These are phyloP conservation scores for Oropetium thomaeum DNA, from an alignment of 176 grass and related monocot genomes.

Conservation along the genomic window DNA sequence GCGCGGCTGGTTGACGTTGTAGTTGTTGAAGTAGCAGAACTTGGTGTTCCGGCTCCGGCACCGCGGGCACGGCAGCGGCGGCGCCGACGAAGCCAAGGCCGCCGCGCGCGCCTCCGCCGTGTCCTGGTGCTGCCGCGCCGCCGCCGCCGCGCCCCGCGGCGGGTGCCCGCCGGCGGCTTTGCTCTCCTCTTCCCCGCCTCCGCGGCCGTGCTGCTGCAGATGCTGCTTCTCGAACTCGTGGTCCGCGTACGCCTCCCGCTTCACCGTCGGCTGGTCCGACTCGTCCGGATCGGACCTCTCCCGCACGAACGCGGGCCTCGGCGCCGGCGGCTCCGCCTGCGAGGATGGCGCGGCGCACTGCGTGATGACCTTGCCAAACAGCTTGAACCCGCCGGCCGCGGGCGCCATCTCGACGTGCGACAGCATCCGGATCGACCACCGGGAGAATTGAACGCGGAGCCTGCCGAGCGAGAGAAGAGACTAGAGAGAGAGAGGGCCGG, in stretches of 20 bases:
- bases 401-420: constrained; percentile 49
- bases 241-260: constrained; percentile 30
- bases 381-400: constrained; percentile 48
- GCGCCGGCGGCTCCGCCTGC: not conserved
- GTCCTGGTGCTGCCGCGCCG: not conserved
- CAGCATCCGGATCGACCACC: constrained; percentile 32
- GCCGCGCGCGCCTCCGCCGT: constrained; percentile 42
- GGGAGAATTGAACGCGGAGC: no score
- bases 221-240: not conserved
- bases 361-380: constrained; percentile 67
- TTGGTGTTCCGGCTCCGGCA: constrained; percentile 70
- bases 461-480: not conserved
- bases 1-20: constrained; percentile 73
- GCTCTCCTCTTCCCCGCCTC: not conserved
- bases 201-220: not conserved
- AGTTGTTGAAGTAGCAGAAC: constrained; percentile 89
- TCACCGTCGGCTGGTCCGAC: constrained; percentile 16
- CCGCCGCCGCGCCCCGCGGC: not conserved
- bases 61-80: constrained; percentile 57
- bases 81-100: constrained; percentile 44
- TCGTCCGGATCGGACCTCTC: constrained; percentile 20
- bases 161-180: not conserved
- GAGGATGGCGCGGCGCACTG: constrained; percentile 15
- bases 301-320: not conserved
- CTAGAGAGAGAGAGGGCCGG: not conserved